These are phyloP conservation scores for Psidium friedrichsthalianum DNA, from an alignment of 345 rosid species.

Conservation along the genomic window DNA sequence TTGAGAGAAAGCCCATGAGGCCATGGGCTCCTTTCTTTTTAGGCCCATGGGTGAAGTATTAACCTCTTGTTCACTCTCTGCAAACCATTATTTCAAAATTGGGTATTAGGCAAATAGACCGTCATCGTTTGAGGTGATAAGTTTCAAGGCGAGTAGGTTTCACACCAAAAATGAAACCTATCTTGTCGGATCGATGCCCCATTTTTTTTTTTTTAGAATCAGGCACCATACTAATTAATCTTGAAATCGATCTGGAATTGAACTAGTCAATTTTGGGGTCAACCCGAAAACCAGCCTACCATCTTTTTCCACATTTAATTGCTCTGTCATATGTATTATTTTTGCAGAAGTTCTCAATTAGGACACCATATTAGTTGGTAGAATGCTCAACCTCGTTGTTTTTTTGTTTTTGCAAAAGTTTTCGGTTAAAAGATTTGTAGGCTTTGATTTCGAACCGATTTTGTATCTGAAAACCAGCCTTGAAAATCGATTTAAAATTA, in stretches of 20 bases:
- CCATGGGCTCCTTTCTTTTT: not conserved
- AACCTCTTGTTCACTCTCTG: not conserved
- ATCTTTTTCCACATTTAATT: too few species aligned
- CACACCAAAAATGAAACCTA: not conserved
- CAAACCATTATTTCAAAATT: not conserved
- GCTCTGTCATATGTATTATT: not conserved
- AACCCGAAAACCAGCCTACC: not conserved
- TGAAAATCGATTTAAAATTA: too few species aligned
- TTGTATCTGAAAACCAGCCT: not conserved
- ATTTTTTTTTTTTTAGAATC: not conserved
- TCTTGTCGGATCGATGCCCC: not conserved
- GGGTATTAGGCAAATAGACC: not conserved
- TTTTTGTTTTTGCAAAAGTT: not conserved
- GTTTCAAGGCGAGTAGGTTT: not conserved
- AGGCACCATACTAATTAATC: not conserved
- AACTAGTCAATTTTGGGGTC: not conserved
- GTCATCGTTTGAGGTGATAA: not conserved
- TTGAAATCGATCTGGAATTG: not conserved
- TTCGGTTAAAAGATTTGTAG: not conserved
- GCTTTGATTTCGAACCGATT: not conserved
- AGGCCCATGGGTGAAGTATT: not conserved
- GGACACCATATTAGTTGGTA: not conserved
- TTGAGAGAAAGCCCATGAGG: not conserved
- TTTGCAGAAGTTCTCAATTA: too few species aligned
- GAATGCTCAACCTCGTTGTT: not conserved